Conservation (phyloP, 2,329 filamentous ascomycete species). For the Exophiala dermatitidis region DNA sequence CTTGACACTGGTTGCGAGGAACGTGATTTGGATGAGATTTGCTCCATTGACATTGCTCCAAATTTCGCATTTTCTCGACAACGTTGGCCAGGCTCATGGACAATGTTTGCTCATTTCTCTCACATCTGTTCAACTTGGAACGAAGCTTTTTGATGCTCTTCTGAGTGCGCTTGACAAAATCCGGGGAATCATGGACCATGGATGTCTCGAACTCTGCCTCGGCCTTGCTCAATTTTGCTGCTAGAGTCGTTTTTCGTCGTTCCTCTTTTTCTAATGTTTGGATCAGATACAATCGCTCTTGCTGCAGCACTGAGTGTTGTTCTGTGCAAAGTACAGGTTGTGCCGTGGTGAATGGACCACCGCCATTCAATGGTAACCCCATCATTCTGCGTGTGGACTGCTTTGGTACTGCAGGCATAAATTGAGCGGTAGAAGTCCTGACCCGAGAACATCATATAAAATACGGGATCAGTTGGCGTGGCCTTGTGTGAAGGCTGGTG, state of each 20-base stretch:
- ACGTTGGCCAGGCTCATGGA: conserved; percentile 4
- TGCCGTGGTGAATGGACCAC: background rate
- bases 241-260: conserved; percentile 3
- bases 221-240: background rate
- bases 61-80: conserved; percentile 3
- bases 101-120: background rate
- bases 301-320: conserved; percentile 16
- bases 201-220: conserved; percentile 1
- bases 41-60: conserved; percentile 10
- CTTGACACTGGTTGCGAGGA: background rate
- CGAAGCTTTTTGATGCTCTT: conserved; percentile 8
- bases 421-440: background rate
- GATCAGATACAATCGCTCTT: conserved; percentile 18
- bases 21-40: conserved; percentile 2
- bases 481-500: background rate
- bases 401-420: background rate
- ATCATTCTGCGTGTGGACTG: background rate
- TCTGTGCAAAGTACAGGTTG: conserved; percentile 8
- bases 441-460: background rate
- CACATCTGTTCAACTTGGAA: conserved; percentile 8
- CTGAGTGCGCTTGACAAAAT: background rate
- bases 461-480: no score
- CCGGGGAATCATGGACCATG: background rate
- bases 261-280: conserved; percentile 9
- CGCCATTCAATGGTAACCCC: background rate